Evolutionary conservation across 306 rosid genomes (phyloP).

Genomic region (Vicia faba): DNA sequence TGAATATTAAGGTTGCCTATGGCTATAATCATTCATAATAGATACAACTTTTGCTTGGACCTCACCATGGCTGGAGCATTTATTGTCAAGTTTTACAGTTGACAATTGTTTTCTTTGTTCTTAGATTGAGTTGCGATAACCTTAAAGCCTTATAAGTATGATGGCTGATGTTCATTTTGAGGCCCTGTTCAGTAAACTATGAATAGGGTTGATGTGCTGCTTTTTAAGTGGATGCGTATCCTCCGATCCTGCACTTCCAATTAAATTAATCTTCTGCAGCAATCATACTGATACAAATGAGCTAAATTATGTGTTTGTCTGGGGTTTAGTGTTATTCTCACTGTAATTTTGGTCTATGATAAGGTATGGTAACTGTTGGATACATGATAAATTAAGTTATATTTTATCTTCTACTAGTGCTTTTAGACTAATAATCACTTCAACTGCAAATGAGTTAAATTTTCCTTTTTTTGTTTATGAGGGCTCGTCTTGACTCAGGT

Average conservation of each 20-base stretch:
- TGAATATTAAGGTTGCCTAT: constrained; percentile 12
- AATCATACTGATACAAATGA: constrained; percentile 4
- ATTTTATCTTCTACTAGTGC: constrained; percentile 24
- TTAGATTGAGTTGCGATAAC: constrained; percentile 28
- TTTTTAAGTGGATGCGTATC: constrained; percentile 25
- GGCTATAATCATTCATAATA: constrained; percentile 3
- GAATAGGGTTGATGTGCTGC: constrained; percentile 23
- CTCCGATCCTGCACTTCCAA: constrained; percentile 2
- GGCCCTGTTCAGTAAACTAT: constrained; percentile 25
- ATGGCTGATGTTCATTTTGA: constrained; percentile 25
- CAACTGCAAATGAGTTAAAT: constrained; percentile 12
- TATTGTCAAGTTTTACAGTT: background rate
- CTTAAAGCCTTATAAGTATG: constrained; percentile 8
- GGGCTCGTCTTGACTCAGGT: constrained; percentile 53
- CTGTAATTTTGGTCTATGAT: constrained; percentile 10
- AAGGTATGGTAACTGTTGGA: constrained; percentile 6
- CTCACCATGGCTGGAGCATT: background rate
- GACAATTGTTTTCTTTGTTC: constrained; percentile 10
- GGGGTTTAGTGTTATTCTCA: constrained; percentile 10
- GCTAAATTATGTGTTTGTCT: constrained; percentile 15
- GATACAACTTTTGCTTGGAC: background rate
- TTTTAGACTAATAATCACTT: constrained; percentile 22
- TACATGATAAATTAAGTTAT: constrained; percentile 23
- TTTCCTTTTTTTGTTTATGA: constrained; percentile 34
- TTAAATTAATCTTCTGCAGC: constrained; percentile 19